These are phyloP conservation scores for Zygnema cylindricum DNA, from an alignment of 139 green algal species.

Conservation along the genomic window DNA sequence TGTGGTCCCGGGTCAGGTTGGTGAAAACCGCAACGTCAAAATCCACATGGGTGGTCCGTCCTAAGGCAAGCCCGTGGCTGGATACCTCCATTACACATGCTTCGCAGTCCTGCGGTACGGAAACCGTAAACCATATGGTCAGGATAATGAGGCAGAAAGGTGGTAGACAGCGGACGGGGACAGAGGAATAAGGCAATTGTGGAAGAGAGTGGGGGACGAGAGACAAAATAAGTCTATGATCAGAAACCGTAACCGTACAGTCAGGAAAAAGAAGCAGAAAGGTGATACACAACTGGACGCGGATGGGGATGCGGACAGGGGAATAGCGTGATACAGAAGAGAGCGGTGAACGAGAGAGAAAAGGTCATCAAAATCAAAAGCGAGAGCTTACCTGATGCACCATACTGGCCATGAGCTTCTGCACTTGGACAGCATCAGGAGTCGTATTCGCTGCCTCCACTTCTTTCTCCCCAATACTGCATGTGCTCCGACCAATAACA, in stretches of 20 bases:
- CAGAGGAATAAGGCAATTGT: neutral
- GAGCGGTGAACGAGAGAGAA: neutral
- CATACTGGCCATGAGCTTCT: conserved; percentile 83
- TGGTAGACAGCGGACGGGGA: conserved; percentile 8
- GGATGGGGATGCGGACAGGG: no score
- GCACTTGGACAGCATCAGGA: conserved; percentile 68
- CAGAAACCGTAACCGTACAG: no score
- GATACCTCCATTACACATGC: conserved; percentile 75
- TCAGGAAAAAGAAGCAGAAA: no score
- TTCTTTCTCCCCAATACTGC: conserved; percentile 39
- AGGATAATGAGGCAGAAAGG: no score
- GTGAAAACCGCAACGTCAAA: conserved; percentile 76
- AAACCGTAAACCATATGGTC: no score
- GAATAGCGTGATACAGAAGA: no score
- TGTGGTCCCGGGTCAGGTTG: conserved; percentile 70
- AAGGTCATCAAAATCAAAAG: neutral
- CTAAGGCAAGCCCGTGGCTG: conserved; percentile 59
- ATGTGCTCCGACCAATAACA: no score
- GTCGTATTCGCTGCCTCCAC: conserved; percentile 66
- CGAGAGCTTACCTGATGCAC: conserved; percentile 72
- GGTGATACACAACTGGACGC: no score
- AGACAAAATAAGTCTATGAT: conserved; percentile 3
- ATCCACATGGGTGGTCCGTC: conserved; percentile 63
- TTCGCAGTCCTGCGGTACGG: conserved; percentile 52
- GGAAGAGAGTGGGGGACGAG: conserved; percentile 10